Conservation (phyloP, 2,329 filamentous ascomycete genomes). For the Stylonectria norvegica region DNA sequence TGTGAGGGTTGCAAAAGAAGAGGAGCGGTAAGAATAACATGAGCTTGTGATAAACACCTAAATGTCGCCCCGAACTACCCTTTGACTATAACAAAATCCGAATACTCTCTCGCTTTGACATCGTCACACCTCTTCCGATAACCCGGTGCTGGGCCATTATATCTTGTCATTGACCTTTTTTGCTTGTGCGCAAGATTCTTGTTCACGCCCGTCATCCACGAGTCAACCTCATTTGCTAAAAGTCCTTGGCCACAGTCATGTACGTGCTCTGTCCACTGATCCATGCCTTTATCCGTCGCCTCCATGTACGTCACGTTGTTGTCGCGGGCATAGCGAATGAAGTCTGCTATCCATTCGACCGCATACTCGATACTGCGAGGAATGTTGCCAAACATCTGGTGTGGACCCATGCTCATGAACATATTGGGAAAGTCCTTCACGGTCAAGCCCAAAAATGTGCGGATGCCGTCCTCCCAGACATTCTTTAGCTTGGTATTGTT, state of each 20-base stretch:
- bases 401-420: constrained; percentile 43
- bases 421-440: constrained; percentile 46
- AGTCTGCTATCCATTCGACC: constrained; percentile 36
- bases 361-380: constrained; percentile 41
- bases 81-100: constrained; percentile 11
- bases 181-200: constrained; percentile 46
- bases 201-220: constrained; percentile 56
- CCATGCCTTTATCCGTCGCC: constrained; percentile 37
- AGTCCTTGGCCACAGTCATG: constrained; percentile 42
- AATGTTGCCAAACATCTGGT: constrained; percentile 43
- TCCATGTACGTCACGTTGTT: constrained; percentile 36
- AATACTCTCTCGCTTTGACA: constrained; percentile 28
- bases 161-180: constrained; percentile 44
- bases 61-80: too few species aligned
- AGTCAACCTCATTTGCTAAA: constrained; percentile 38
- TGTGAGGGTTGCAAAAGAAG: too few species aligned
- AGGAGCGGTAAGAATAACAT: too few species aligned
- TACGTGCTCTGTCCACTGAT: constrained; percentile 48
- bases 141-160: constrained; percentile 42
- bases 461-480: constrained; percentile 35
- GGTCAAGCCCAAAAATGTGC: constrained; percentile 41
- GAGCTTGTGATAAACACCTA: too few species aligned
- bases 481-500: constrained; percentile 35
- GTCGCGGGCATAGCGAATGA: constrained; percentile 32
- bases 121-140: constrained; percentile 38